Evolutionary conservation across 2,329 filamentous ascomycete species (phyloP), one percentile per base, ranked within the genome.

Genomic region (Alternaria incomplexa): DNA sequence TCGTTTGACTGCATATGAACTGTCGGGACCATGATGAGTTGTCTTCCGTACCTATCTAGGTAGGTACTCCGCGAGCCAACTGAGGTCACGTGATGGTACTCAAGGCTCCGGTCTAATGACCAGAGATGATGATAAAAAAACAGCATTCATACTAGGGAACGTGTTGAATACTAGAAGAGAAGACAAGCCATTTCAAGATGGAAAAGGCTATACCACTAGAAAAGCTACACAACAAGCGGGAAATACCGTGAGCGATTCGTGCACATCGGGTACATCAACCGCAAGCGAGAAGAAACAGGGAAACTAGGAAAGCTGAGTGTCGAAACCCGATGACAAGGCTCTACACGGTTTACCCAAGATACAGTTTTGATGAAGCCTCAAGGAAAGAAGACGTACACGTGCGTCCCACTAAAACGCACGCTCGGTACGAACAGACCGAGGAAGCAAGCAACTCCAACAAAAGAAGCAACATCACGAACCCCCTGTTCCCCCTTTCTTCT

Each of bases 401-500:
- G 12, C 4, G 30, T 51, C 32, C 28, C 30, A 13, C 25, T 51
- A 32, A 40, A 44, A 17, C 15, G 6, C 47, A 51, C 2, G 0
- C 26, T 51, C 26, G 47, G 28, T 32, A 36, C 15, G 13, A 51
- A 17, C 17, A 22, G 12, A 50, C 47, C 47, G 25, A 28, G 47
- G 4, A 32, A 12, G 15, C 17, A 22, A 20, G 28, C 22, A 20
- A 20, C 22, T 5, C 2, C 17, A 22, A 12, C 13, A 11, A 51
- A 13, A 51, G 8, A 23, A 36, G 36, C 15, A 40, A 25, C 13
- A 6, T n/a, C 1, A n/a, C 23, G 30, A 52, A 52, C 48, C 48
- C 36, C 28, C 30, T 52, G 48, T 52, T 52, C 48, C 20, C 28
- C 28, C 48, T 51, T 26, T 23, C 1, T 48, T 48, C 30, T n/a